A percentile compares a stretch with the other conserved stretches of the same genome.
Evolutionary conservation across 2,329 filamentous ascomycete species (phyloP).

Genomic region (Pseudocercospora ulei): DNA sequence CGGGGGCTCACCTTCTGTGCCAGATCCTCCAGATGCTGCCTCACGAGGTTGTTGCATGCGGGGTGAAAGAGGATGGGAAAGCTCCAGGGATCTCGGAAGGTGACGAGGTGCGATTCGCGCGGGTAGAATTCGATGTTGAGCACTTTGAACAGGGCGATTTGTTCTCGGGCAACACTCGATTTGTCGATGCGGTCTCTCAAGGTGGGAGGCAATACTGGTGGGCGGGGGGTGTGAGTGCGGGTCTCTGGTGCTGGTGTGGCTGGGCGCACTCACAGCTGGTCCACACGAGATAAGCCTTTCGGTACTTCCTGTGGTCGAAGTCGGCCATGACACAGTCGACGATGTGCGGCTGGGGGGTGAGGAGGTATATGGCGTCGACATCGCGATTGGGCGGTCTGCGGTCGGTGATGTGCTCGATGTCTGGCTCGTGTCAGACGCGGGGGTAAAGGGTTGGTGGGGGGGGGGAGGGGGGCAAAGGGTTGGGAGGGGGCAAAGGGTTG

Average conservation of each 20-base stretch:
- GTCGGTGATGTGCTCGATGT: constrained; percentile 90
- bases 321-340: constrained; percentile 92
- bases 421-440: constrained; percentile 46
- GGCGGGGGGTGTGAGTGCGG: constrained; percentile 29
- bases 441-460: too few species aligned
- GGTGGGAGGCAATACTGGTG: constrained; percentile 55
- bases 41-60: constrained; percentile 72
- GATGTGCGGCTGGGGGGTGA: constrained; percentile 76
- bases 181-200: constrained; percentile 66
- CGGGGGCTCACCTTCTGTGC: constrained; percentile 65
- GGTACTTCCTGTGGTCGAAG: constrained; percentile 74
- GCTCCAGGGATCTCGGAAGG: constrained; percentile 89
- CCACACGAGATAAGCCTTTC: constrained; percentile 74
- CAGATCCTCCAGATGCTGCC: constrained; percentile 69
- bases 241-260: not conserved
- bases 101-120: constrained; percentile 80
- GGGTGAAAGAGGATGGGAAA: constrained; percentile 90
- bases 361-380: constrained; percentile 90
- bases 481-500: too few species aligned
- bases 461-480: too few species aligned
- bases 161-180: constrained; percentile 57
- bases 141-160: constrained; percentile 70
- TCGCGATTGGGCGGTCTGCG: constrained; percentile 70
- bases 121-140: constrained; percentile 84
- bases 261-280: constrained; percentile 50